Evolutionary conservation across 2,329 filamentous ascomycete genomes (phyloP).

Genomic region (Metarhizium anisopliae): DNA sequence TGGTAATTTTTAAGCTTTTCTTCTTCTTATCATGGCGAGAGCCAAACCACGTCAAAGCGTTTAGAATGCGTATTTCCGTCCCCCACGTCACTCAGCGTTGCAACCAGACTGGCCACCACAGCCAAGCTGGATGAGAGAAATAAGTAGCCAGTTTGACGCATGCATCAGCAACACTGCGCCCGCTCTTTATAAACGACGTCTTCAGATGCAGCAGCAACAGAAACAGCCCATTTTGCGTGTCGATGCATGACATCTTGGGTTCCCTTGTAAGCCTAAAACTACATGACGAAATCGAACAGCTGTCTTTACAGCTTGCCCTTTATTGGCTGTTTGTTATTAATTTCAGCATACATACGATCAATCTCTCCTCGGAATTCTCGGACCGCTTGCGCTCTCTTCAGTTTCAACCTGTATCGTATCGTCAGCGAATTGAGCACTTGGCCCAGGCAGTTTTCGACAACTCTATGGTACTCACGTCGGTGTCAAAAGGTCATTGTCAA

Average conservation of each 20-base stretch:
- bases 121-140: too few species aligned
- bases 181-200: too few species aligned
- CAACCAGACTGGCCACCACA: too few species aligned
- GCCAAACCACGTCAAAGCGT: too few species aligned
- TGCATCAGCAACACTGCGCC: too few species aligned
- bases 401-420: constrained; percentile 38
- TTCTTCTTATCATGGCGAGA: too few species aligned
- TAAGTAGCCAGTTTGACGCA: too few species aligned
- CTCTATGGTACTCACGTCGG: constrained; percentile 59
- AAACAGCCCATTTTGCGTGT: neutral
- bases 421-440: neutral
- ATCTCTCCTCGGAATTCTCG: constrained; percentile 44
- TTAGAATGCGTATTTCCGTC: too few species aligned
- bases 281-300: neutral
- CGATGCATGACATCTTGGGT: neutral
- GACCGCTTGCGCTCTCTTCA: constrained; percentile 48
- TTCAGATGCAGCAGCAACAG: neutral
- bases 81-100: too few species aligned
- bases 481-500: constrained; percentile 84
- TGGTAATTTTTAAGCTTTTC: too few species aligned
- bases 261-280: neutral
- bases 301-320: neutral
- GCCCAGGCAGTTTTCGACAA: neutral
- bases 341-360: constrained; percentile 47
- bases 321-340: constrained; percentile 22